Evolutionary conservation across 129 eudicot genomes (phyloP).

Genomic region (Rutidosis leptorrhynchoides): DNA sequence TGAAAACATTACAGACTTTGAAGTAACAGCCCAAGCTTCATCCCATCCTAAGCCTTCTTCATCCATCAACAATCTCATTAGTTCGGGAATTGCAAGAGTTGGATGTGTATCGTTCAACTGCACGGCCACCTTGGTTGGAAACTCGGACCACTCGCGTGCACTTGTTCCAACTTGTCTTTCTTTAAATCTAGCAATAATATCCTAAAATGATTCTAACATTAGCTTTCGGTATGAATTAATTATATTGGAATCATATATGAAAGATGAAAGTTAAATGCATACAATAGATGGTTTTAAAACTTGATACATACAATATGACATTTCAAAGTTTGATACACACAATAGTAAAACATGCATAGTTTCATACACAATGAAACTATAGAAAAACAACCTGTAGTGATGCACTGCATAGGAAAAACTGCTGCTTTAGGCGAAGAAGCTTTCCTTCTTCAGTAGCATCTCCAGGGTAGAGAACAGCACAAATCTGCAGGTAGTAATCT

Average conservation of each 20-base stretch:
- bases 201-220: slow-evolving; percentile 47
- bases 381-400: slow-evolving; percentile 83
- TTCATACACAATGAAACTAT: no score
- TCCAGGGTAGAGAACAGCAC: slow-evolving; percentile 98
- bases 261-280: not conserved
- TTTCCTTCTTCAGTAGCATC: slow-evolving; percentile 96
- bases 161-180: slow-evolving; percentile 64
- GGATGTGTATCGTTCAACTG: slow-evolving; percentile 99
- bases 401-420: slow-evolving; percentile 96
- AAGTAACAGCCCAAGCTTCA: slow-evolving; percentile 97
- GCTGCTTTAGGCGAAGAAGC: slow-evolving; percentile 92
- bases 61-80: slow-evolving; percentile 97
- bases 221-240: not conserved
- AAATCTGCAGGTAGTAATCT: slow-evolving; percentile 58
- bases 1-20: slow-evolving; percentile 46
- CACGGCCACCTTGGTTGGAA: slow-evolving; percentile 91
- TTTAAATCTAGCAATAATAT: slow-evolving; percentile 85
- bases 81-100: slow-evolving; percentile 96
- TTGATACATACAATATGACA: no score
- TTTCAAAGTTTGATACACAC: no score
- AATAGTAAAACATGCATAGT: no score
- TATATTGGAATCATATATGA: not conserved
- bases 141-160: slow-evolving; percentile 70
- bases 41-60: slow-evolving; percentile 99
- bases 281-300: no score